phyloP scores from a whole-genome alignment of 2,329 filamentous ascomycete genomes.

The Colletotrichum sp. region DNA sequence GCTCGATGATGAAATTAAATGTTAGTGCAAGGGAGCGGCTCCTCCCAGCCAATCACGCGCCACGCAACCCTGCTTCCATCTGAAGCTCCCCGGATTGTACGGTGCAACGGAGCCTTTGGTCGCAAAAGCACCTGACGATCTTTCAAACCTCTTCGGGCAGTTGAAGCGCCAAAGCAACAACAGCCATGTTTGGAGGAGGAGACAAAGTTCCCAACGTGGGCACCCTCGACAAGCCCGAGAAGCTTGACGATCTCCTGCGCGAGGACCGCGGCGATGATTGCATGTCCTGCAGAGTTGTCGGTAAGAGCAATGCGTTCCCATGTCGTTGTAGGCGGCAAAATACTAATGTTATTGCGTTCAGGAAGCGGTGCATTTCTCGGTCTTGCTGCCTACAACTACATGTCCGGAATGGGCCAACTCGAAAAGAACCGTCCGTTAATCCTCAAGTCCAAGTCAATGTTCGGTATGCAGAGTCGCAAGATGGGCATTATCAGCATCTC shows the following conservation, averaged over 20 bases:
- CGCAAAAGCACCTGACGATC: neutral
- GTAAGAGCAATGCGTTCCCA: constrained; percentile 48
- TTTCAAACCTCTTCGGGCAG: neutral
- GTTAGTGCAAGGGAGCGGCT: neutral
- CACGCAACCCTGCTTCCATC: neutral
- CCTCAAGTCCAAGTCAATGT: constrained; percentile 70
- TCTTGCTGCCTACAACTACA: constrained; percentile 78
- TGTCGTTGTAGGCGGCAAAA: neutral
- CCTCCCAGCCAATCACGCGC: constrained; percentile 5
- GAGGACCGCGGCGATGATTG: constrained; percentile 69
- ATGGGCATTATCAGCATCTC: constrained; percentile 72
- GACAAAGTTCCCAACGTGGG: constrained; percentile 56
- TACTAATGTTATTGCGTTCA: constrained; percentile 34
- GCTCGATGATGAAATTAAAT: constrained; percentile 36
- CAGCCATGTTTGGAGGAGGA: constrained; percentile 42
- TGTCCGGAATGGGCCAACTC: constrained; percentile 75
- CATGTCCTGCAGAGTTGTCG: constrained; percentile 72
- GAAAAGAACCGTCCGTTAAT: constrained; percentile 69
- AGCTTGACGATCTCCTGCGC: constrained; percentile 62
- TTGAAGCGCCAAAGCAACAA: neutral
- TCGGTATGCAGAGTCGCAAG: constrained; percentile 74
- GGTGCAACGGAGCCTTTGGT: neutral
- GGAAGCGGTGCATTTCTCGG: constrained; percentile 78
- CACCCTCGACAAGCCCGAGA: constrained; percentile 64
- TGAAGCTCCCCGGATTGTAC: neutral